phyloP scores from a whole-genome alignment of 2,329 filamentous ascomycete genomes.

The Rhinocladiella mackenziei region DNA sequence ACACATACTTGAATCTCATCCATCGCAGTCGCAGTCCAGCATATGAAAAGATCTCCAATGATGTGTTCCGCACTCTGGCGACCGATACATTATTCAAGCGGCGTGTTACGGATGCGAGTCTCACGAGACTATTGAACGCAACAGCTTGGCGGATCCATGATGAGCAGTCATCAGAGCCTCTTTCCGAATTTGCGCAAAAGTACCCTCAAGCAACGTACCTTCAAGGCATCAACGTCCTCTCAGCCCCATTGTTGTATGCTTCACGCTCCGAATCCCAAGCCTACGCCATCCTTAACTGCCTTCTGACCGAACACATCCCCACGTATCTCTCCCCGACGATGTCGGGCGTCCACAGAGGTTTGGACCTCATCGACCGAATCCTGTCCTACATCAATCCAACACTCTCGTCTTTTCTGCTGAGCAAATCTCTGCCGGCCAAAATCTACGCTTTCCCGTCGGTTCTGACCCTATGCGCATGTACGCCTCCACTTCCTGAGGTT shows the following conservation, averaged over 20 bases:
- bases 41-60: conserved; percentile 96
- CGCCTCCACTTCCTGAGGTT: conserved; percentile 89
- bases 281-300: conserved; percentile 82
- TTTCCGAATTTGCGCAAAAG: conserved; percentile 37
- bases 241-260: conserved; percentile 91
- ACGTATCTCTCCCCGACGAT: conserved; percentile 94
- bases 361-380: conserved; percentile 87
- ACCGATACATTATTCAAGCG: conserved; percentile 96
- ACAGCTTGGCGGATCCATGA: conserved; percentile 93
- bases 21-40: conserved; percentile 90
- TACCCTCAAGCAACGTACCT: conserved; percentile 58
- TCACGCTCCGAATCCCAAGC: conserved; percentile 92
- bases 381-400: conserved; percentile 87
- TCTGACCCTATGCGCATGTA: conserved; percentile 90
- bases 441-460: conserved; percentile 97
- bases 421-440: conserved; percentile 84
- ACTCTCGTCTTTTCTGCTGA: conserved; percentile 75
- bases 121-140: conserved; percentile 91
- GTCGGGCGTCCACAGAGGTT: conserved; percentile 91
- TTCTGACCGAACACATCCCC: conserved; percentile 83
- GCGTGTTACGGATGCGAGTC: conserved; percentile 87
- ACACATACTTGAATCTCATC: conserved; percentile 83
- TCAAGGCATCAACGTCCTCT: conserved; percentile 97
- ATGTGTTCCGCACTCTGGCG: conserved; percentile 93
- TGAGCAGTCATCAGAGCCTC: conserved; percentile 56